Evolutionary conservation across 2,329 filamentous ascomycete genomes (phyloP), one percentile per base, ranked within the genome.

Genomic region (Stagonosporopsis rhizophila): DNA sequence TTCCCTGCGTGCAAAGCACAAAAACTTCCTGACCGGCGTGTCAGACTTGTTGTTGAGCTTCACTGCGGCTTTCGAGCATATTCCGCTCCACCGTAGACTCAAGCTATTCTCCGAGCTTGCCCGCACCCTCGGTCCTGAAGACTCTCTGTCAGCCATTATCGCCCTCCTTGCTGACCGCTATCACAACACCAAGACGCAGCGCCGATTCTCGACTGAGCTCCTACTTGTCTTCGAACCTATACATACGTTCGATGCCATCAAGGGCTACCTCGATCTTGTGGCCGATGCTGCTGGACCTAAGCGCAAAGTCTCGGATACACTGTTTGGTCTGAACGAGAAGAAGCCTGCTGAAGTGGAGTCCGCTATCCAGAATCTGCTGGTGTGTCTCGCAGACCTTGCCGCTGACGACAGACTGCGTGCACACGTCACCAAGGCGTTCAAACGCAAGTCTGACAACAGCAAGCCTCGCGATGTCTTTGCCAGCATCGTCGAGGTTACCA

Each of bases 21-120:
- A 91, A 65, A 88, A 92, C 62, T 83, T 91, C 32, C 85, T 96
- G 20, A 88, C 88, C 30, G 92, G 92, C 40, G 91, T 92, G 7
- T 90, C 92, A 1, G 92, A 96, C 68, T 85, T 99, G 44, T 83
- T 99, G n/a, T 83, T 96, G 38, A 98, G 93, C 79, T 99, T 99
- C 73, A 94, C 92, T 17, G 92, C 93, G 7, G 95, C 96, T 0
- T 99, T 96, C 75, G 93, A 97, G 73, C 95, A 99, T 72, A 93
- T 99, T 61, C 95, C 95, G 5, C 85, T 89, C 8, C 93, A 97
- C 75, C 86, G 95, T 54, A 87, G 92, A 62, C 85, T 91, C 27
- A 87, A 88, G 37, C 81, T 99, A 6, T 99, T 97, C 77, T 84
- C 89, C 50, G 91, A 94, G 46, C 81, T 99, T 17, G 87, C 95